phyloP scores from a whole-genome alignment of 768 basidiomycete genomes.

The Panaeolus papilionaceus region DNA sequence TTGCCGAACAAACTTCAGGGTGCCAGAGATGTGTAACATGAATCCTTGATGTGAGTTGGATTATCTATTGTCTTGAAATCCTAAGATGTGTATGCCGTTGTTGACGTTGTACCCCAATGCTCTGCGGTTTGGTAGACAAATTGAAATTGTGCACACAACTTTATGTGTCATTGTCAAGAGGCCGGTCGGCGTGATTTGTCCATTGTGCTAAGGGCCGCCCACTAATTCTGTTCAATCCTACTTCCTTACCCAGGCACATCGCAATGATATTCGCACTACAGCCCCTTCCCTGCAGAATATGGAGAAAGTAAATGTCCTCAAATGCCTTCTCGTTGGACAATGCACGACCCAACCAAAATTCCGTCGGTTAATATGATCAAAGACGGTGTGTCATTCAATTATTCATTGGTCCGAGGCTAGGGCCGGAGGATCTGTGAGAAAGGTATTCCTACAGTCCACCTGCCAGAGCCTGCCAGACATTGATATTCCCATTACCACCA shows the following conservation, averaged over 20 bases:
- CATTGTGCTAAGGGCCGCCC: neutral
- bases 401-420: neutral
- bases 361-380: conserved; percentile 7
- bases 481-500: neutral
- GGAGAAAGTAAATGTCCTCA: neutral
- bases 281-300: neutral
- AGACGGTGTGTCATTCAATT: neutral
- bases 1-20: neutral
- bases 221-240: neutral
- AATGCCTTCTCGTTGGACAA: neutral
- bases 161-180: neutral
- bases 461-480: neutral
- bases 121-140: neutral
- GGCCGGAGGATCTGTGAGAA: conserved; percentile 7
- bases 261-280: neutral
- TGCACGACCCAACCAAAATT: neutral
- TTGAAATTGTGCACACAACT: neutral
- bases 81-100: neutral
- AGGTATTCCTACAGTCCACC: neutral
- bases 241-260: neutral
- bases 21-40: neutral
- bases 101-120: conserved; percentile 3
- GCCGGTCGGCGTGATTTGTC: neutral
- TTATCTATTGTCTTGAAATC: conserved; percentile 7
- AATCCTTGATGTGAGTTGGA: neutral